These are phyloP conservation scores for Claviceps quebecensis DNA, from an alignment of 2,329 filamentous ascomycete species.

Conservation along the genomic window DNA sequence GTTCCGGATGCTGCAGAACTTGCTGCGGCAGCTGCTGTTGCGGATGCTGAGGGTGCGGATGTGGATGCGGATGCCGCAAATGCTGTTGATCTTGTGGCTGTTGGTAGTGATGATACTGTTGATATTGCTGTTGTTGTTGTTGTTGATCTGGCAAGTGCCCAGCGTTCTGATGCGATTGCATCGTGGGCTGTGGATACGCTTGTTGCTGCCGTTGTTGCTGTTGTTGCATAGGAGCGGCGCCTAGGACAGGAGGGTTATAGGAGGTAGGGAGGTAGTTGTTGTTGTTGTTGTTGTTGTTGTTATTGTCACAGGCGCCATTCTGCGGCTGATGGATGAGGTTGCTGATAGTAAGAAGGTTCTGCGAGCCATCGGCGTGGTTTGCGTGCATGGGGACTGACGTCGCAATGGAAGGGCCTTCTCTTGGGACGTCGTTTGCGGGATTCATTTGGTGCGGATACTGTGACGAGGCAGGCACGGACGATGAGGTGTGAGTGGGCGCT, in stretches of 20 bases:
- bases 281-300: no score
- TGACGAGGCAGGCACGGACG: conserved; percentile 7
- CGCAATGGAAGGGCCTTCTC: conserved; percentile 12
- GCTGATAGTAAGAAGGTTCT: conserved; percentile 68
- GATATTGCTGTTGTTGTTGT: conserved; percentile 11
- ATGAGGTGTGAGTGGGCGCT: conserved; percentile 5
- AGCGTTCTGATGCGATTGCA: conserved; percentile 12
- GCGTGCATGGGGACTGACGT: no score
- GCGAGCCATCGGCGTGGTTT: conserved; percentile 26
- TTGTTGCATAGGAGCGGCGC: conserved; percentile 19
- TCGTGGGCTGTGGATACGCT: conserved; percentile 14
- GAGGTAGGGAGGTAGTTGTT: conserved; percentile 12
- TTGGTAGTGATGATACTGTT: conserved; percentile 11
- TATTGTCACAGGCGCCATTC: conserved; percentile 26
- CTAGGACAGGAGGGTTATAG: conserved; percentile 15
- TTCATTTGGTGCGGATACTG: conserved; percentile 10
- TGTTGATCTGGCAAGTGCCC: conserved; percentile 11
- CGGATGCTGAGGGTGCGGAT: conserved; percentile 8
- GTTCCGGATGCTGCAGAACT: conserved; percentile 12
- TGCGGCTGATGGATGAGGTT: conserved; percentile 57
- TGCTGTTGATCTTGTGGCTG: conserved; percentile 13
- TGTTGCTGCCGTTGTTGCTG: conserved; percentile 27
- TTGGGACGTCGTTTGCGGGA: conserved; percentile 13
- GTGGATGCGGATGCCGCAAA: conserved; percentile 11
- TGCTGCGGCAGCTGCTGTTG: conserved; percentile 13